Conservation (phyloP, 163 green algal species). For the Chloromonas sp. region DNA sequence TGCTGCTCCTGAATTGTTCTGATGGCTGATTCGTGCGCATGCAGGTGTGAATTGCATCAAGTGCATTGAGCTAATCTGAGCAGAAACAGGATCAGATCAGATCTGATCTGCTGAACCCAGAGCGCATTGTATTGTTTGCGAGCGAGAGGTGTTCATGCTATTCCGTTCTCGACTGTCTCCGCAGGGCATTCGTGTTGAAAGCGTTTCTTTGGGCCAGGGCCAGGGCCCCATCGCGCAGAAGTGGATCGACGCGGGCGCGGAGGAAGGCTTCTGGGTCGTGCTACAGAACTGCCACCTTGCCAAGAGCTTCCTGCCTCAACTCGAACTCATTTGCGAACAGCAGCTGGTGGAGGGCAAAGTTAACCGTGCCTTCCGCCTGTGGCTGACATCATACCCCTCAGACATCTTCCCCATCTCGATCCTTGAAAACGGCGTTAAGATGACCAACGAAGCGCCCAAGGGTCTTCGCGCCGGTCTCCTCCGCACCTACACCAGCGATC, state of each 20-base stretch:
- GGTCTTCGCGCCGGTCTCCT: conserved; percentile 50
- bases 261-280: conserved; percentile 68
- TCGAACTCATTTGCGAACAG: conserved; percentile 71
- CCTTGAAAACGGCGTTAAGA: conserved; percentile 69
- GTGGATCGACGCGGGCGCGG: conserved; percentile 49
- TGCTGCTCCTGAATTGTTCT: no score
- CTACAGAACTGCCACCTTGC: conserved; percentile 76
- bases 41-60: no score
- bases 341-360: conserved; percentile 61
- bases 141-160: not conserved
- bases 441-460: conserved; percentile 60
- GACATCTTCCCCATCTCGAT: conserved; percentile 66
- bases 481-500: conserved; percentile 62
- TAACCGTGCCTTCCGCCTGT: conserved; percentile 42
- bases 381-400: conserved; percentile 69
- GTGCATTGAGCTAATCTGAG: no score
- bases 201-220: conserved; percentile 66
- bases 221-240: conserved; percentile 64
- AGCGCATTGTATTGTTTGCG: no score
- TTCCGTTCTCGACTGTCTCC: not conserved
- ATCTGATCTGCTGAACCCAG: no score
- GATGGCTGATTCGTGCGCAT: no score
- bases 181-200: conserved; percentile 57
- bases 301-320: conserved; percentile 64
- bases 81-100: no score